Conservation (phyloP, 2,329 filamentous ascomycete genomes). For the Talaromyces sp. region DNA sequence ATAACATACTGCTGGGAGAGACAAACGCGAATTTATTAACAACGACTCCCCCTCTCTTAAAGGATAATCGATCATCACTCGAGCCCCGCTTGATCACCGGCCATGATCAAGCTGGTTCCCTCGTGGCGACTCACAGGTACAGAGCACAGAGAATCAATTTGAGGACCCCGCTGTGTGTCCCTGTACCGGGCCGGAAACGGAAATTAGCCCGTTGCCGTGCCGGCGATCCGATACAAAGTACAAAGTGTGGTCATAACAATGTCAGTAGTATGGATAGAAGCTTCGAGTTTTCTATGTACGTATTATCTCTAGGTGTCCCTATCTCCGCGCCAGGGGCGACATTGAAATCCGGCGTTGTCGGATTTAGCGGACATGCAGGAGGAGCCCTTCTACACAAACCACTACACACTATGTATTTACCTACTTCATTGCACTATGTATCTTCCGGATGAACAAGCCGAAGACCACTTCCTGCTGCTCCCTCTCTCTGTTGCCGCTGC, state of each 20-base stretch:
- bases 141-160: not conserved
- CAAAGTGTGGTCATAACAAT: not conserved
- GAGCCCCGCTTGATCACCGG: not conserved
- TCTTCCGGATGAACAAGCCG: not conserved
- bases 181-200: conserved; percentile 8
- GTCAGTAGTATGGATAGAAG: not conserved
- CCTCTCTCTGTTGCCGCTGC: not conserved
- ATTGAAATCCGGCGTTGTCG: not conserved
- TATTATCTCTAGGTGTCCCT: not conserved
- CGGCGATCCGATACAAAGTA: not conserved
- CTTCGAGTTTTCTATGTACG: not conserved
- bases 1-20: not conserved
- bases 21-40: not conserved
- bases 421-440: not conserved
- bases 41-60: not conserved
- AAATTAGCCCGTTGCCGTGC: not conserved
- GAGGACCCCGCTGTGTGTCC: not conserved
- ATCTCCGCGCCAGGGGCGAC: not conserved
- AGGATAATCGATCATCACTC: not conserved
- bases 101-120: not conserved
- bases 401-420: not conserved
- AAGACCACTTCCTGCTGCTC: not conserved
- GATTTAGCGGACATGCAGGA: not conserved
- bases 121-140: not conserved
- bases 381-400: too few relatives aligned